A percentile compares a stretch with the other conserved stretches of the same genome.
phyloP scores from a whole-genome alignment of 345 rosid genomes.

The Eucalyptus pauciflora region DNA sequence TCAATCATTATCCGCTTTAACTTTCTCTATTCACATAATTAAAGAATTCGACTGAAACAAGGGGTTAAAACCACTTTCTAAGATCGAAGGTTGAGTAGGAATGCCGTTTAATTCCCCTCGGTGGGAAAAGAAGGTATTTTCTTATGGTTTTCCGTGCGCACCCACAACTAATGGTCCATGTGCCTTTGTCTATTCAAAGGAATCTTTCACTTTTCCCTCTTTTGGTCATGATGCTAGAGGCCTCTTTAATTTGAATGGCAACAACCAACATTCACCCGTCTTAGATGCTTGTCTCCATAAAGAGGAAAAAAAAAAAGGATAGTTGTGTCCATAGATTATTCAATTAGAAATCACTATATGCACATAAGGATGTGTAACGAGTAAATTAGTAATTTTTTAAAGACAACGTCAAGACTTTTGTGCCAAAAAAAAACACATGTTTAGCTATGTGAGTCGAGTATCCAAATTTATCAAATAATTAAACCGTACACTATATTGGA shows the following conservation, averaged over 20 bases:
- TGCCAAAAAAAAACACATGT: neutral
- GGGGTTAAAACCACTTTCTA: neutral
- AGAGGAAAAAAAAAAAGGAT: neutral
- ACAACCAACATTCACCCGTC: neutral
- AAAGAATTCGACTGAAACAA: neutral
- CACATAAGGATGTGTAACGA: neutral
- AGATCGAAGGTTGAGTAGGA: neutral
- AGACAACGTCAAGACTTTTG: neutral
- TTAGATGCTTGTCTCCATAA: neutral
- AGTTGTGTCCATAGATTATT: neutral
- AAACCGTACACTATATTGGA: neutral
- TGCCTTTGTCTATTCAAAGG: slow-evolving; percentile 19
- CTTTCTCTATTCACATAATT: neutral
- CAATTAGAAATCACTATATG: neutral
- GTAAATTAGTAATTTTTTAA: neutral
- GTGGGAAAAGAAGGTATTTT: neutral
- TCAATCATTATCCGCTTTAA: neutral
- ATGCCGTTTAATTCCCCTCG: neutral
- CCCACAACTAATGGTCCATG: slow-evolving; percentile 13
- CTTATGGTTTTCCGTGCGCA: slow-evolving; percentile 29
- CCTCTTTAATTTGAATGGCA: slow-evolving; percentile 20
- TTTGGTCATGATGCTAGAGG: neutral
- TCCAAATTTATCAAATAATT: neutral
- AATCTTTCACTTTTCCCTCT: slow-evolving; percentile 12
- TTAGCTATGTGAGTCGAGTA: neutral